Base-by-base conservation (phyloP, 345 rosid species). In the Hevea brasiliensis region DNA sequence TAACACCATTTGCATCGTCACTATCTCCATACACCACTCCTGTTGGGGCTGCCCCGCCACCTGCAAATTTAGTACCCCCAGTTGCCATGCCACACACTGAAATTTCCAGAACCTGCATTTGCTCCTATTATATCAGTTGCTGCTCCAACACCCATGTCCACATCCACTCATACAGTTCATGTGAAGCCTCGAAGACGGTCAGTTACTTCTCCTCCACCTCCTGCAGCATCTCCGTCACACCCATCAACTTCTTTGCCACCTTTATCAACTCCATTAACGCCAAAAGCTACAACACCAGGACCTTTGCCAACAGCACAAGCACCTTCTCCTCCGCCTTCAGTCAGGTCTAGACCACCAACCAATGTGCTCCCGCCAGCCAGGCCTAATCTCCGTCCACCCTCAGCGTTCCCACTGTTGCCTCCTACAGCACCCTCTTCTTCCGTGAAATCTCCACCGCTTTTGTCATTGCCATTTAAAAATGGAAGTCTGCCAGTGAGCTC, bases 401-500 rank as follows among this genome's bases (percentile, higher is more conserved):
- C 72, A 20, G n/a, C 53, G 21, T 27, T 48, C 32, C 27, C 37
- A 47, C 0, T 48, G 67, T n/a, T 17, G 47, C 17, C 47, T 13
- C 47, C 74, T 42, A 41, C 44, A 42, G 50, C 64, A 55, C 61
- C 27, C 35, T 0, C 24, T 65, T 8, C 45, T 42, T 21, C 37
- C 15, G 55, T 18, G 14, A 44, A 32, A 37, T 51, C 68, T 72
- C 63, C 68, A 17, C n/a, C 59, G 23, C 56, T 32, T 32, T 4
- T 50, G 32, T 41, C 81, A 6, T 63, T 53, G 55, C 73, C 81
- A 12, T 27, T 72, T 9, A 21, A 41, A n/a, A 68, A 42, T 26
- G 78, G 76, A 32, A 75, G 54, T 32, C 58, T 73, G 21, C 78
- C 81, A 6, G 73, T 35, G 40, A 70, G 60, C 61, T 50, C 81